Evolutionary conservation across 2,329 filamentous ascomycete species (phyloP), one percentile per base, ranked within the genome.

Genomic region (Grosmannia clavigera): DNA sequence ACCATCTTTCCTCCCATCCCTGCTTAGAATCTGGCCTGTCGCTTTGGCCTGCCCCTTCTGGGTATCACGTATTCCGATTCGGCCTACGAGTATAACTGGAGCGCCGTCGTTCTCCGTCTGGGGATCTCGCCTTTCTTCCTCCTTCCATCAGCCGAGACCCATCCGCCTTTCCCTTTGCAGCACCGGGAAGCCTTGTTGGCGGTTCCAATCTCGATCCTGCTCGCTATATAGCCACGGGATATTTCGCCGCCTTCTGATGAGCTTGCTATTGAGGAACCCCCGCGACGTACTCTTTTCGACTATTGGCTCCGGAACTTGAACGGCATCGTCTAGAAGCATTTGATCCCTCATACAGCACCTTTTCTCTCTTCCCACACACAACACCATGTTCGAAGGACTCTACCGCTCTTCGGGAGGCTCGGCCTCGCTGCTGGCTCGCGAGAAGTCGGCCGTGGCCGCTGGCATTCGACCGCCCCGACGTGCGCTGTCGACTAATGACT

Each of bases 401-500:
- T 67, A 66, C 58, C 66, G 64, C 57, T 64, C 64, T 16, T 57
- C 62, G 22, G 61, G 60, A 54, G 55, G 63, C 53, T 61, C 61
- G 40, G 50, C 63, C 52, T 62, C 64, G 5, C 31, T 65, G 58
- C 60, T 62, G 22, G 68, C 72, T 60, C 71, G 68, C 60, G 75
- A 78, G 59, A 67, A 74, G 25, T 71, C 66, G 63, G 67, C 69
- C 53, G 71, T 71, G 38, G 68, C 67, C 19, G 61, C 56, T 0
- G 61, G 69, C 61, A 71, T 73, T 65, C 72, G 72, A 55, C 64
- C 71, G 7, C 76, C 77, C 1, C 70, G 75, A 51, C 73, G 77
- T 50, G 75, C 77, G 19, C 77, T 76, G 68, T 78, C 77, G 38
- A 72, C 76, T 66, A 73, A 74, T 52, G 76, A 79, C 50, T 76